Conservation (phyloP, 2,329 filamentous ascomycete species). For the Diaporthe citrichinensis region DNA sequence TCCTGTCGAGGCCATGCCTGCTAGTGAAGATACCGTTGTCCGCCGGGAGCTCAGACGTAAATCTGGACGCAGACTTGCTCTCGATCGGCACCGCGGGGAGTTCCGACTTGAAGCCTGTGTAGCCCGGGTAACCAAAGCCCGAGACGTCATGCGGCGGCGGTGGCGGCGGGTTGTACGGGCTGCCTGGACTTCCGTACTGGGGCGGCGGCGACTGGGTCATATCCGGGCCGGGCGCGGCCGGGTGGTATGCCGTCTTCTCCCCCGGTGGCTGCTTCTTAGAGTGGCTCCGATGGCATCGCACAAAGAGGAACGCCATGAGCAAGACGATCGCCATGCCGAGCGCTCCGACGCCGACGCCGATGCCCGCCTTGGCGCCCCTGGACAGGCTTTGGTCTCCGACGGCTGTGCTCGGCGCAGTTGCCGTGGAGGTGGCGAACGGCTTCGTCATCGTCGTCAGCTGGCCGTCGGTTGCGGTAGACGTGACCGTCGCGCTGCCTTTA, state of each 20-base stretch:
- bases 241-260: conserved; percentile 1
- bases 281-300: background rate
- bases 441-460: background rate
- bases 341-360: conserved; percentile 24
- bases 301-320: conserved; percentile 1
- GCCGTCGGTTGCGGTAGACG: conserved; percentile 12
- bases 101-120: conserved; percentile 17
- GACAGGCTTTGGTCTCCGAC: background rate
- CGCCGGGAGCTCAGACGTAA: conserved; percentile 27
- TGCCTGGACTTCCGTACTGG: conserved; percentile 3
- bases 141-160: background rate
- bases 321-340: background rate
- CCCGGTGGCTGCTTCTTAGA: background rate
- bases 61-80: background rate
- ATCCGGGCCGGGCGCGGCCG: conserved; percentile 2
- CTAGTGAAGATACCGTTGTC: background rate
- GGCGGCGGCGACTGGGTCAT: conserved; percentile 17
- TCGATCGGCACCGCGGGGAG: background rate
- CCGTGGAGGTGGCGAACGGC: background rate
- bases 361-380: conserved; percentile 27
- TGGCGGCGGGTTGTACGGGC: background rate
- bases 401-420: background rate
- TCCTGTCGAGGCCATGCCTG: background rate
- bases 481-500: background rate
- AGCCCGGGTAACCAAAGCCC: background rate